Evolutionary conservation across 1,139 yeast species (phyloP), one percentile per base, ranked within the genome.

Genomic region (Yamadazyma triangularis): DNA sequence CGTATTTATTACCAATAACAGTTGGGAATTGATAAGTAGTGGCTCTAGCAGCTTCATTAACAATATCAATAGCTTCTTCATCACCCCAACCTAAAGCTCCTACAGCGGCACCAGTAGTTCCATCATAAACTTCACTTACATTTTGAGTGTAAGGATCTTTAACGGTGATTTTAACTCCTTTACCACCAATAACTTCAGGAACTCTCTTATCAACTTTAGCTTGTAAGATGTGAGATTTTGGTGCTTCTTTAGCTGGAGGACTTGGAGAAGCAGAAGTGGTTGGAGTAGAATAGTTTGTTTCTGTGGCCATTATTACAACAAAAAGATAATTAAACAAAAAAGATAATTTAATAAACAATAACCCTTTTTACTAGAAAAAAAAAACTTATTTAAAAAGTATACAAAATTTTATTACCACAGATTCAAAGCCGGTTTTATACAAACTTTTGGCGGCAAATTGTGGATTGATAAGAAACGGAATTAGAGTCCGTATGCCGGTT

Each of bases 91-190:
- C 81, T 31, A 77, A 56, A 2, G 80, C 73, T 20, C 76, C 76
- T 25, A 77, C 83, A 20, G 83, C 82, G 4, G 83, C 83, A 40
- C 83, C 83, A n/a, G 81, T 72, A 44, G 65, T 55, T 23, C 72
- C 79, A 48, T 77, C 83, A 26, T 74, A 52, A 12, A 73, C 39
- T 14, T 53, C 59, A 23, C 47, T 57, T 30, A 51, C 47, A 31
- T 61, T 61, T 25, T 68, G 69, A 23, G 77, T 71, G 24, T 53
- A 51, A 5, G 41, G 44, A 41, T 75, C 76, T 43, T 58, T 66
- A 19, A 71, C 54, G n/a, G 66, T 64, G 38, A 77, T 53, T 45
- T 57, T 55, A 39, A 63, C 51, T 15, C 82, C 82, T 25, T 66
- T 58, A 24, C 79, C 77, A 8, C 56, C 61, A 26, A 70, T 56